Conservation (phyloP, 257 asterid genomes). For the Forsythia suspensa region DNA sequence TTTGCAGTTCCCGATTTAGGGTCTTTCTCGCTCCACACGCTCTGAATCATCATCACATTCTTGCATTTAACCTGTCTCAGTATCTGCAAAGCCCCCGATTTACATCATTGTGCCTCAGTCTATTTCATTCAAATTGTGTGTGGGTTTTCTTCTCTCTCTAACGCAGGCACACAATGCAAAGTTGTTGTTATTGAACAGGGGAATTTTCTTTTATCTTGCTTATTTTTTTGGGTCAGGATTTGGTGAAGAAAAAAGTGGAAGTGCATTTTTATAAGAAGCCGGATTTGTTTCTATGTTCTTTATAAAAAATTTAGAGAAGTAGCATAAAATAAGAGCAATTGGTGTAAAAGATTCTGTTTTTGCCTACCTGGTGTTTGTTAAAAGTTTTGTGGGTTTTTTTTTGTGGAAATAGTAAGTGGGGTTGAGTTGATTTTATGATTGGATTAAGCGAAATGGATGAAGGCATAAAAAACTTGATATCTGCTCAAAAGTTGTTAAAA, state of each 20-base stretch:
- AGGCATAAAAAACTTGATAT: slow-evolving; percentile 48
- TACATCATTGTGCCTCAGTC: slow-evolving; percentile 1
- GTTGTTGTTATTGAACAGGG: no score
- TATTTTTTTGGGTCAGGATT: slow-evolving; percentile 7
- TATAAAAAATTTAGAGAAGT: neutral
- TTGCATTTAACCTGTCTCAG: slow-evolving; percentile 4
- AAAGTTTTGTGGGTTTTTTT: neutral
- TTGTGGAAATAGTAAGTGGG: slow-evolving; percentile 6
- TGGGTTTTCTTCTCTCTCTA: slow-evolving; percentile 22
- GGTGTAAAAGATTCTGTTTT: neutral
- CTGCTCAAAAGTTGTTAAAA: slow-evolving; percentile 64
- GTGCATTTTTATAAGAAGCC: slow-evolving; percentile 30
- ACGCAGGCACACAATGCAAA: neutral
- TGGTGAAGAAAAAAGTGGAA: slow-evolving; percentile 33
- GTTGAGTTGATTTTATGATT: slow-evolving; percentile 20
- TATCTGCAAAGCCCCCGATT: no score
- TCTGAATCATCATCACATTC: neutral
- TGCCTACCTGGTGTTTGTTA: neutral
- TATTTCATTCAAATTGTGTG: slow-evolving; percentile 21
- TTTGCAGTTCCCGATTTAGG: no score
- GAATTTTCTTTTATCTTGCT: no score
- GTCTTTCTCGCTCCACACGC: no score
- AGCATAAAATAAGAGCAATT: neutral
- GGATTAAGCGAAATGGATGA: slow-evolving; percentile 44
- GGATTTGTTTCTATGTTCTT: slow-evolving; percentile 20